Base-by-base conservation (phyloP, 306 rosid species). In the Begonia fuchsioides region DNA sequence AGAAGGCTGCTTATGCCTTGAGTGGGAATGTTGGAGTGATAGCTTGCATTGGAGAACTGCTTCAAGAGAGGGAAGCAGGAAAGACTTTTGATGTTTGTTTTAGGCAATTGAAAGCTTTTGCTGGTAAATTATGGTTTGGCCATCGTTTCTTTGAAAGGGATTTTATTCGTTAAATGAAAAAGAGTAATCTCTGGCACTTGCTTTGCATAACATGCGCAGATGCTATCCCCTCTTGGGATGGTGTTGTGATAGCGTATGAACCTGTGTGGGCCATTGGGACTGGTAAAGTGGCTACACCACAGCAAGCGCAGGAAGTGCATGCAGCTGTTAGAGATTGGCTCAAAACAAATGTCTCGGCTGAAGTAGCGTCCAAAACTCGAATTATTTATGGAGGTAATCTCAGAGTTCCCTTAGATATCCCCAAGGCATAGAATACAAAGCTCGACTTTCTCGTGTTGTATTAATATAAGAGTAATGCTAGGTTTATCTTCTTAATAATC, bases 241-340 rank as follows among this genome's bases (percentile, higher is more conserved):
- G 77, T 58, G 58, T 85, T 44, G 98, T 92, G 53, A 74, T 92
- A 59, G 98, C 98, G 9, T 92, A 92, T 64, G 98, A 92, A 76
- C 98, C 98, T 47, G 96, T 92, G 17, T 92, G 98, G 98, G 98
- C 98, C 60, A 92, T 92, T 69, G 98, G 98, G 59, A 92, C 98
- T 6, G 98, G 98, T 43, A 92, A 92, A 71, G 98, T 92, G 57
- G 98, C 98, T 39, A 57, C 87, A 4, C 98, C 98, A 11, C 64
- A 77, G 67, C 98, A 92, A 75, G 98, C 98, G 63, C 98, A 92
- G 69, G 98, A 92, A 77, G 98, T 92, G 44, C 98, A 92, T 58
- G 72, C 54, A 54, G 98, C 96, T 52, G 32, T 92, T 59, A 94
- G 98, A 10, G 94, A 82, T 44, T 92, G 98, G 98, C 88, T 92